A percentile compares a stretch with the other conserved stretches of the same genome.
These are phyloP conservation scores for Xylariaceae sp. DNA, from an alignment of 2,329 filamentous ascomycete genomes.

Conservation along the genomic window DNA sequence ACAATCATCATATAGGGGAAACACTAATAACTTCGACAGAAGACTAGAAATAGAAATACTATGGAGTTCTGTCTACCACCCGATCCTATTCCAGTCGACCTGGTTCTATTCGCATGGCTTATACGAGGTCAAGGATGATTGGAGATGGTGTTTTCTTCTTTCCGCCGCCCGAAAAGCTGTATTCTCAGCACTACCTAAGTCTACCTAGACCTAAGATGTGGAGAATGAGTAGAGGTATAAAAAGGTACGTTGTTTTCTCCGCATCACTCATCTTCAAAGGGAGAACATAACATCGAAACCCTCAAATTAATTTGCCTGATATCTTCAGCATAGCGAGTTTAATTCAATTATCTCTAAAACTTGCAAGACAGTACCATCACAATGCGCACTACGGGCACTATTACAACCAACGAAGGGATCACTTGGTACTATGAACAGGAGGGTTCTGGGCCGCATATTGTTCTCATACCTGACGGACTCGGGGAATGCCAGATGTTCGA, in stretches of 20 bases:
- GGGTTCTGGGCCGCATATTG: slow-evolving; percentile 25
- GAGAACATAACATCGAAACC: not conserved
- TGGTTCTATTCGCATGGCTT: no score
- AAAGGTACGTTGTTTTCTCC: not conserved
- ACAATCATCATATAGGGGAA: no score
- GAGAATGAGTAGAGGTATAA: slow-evolving; percentile 5
- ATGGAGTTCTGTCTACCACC: no score
- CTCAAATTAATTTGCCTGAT: not conserved
- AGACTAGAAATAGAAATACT: no score
- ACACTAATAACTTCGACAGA: no score
- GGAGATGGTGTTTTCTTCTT: no score
- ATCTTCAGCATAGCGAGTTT: no score
- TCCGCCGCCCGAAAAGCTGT: slow-evolving; percentile 7
- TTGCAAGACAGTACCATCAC: not conserved
- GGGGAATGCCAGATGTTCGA: slow-evolving; percentile 29
- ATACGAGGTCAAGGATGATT: no score
- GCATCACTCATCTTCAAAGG: not conserved
- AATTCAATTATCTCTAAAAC: not conserved
- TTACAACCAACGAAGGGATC: slow-evolving; percentile 23
- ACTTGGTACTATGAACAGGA: slow-evolving; percentile 30
- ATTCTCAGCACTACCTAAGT: not conserved
- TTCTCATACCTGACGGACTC: slow-evolving; percentile 26
- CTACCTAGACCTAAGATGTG: not conserved
- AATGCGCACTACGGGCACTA: slow-evolving; percentile 25
- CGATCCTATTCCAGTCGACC: no score